Percentiles rank a stretch among this genome's conserved stretches.
Conservation (phyloP, 768 basidiomycete genomes). For the Podaxis sp. region DNA sequence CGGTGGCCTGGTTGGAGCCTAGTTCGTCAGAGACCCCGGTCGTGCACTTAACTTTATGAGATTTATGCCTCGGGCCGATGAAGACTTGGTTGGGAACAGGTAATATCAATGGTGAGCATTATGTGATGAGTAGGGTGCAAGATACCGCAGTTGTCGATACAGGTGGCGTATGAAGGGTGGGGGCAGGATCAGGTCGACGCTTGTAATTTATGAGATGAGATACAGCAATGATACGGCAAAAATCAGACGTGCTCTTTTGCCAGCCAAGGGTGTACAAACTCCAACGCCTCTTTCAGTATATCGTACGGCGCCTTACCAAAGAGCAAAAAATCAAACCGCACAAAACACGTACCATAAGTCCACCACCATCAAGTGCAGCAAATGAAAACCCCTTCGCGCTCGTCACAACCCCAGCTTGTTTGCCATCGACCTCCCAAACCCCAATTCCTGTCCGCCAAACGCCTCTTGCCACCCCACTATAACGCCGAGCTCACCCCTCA, state of each 20-base stretch:
- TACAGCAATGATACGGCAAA: too few relatives aligned
- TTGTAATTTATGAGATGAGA: too few relatives aligned
- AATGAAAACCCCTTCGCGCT: slow-evolving; percentile 56
- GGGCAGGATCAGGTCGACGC: too few relatives aligned
- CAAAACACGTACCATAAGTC: slow-evolving; percentile 59
- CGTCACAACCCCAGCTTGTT: slow-evolving; percentile 37
- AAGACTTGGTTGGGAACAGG: too few relatives aligned
- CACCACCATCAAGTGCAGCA: slow-evolving; percentile 62
- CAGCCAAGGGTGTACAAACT: slow-evolving; percentile 50
- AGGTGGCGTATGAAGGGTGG: too few relatives aligned
- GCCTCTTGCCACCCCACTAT: slow-evolving; percentile 66
- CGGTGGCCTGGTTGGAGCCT: too few relatives aligned
- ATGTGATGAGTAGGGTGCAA: too few relatives aligned
- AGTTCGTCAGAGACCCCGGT: too few relatives aligned
- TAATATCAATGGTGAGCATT: too few relatives aligned
- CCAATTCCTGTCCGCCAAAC: slow-evolving; percentile 41
- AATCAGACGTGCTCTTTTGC: slow-evolving; percentile 22
- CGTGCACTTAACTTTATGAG: too few relatives aligned
- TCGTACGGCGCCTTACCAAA: slow-evolving; percentile 51
- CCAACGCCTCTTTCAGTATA: slow-evolving; percentile 56
- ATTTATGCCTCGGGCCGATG: too few relatives aligned
- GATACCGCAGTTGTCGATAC: too few relatives aligned
- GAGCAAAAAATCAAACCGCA: background rate
- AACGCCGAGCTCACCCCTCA: slow-evolving; percentile 63
- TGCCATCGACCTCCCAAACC: slow-evolving; percentile 59